A percentile compares a stretch with the other conserved stretches of the same genome.
Conservation (phyloP, 768 basidiomycete genomes). For the Chiua virens region DNA sequence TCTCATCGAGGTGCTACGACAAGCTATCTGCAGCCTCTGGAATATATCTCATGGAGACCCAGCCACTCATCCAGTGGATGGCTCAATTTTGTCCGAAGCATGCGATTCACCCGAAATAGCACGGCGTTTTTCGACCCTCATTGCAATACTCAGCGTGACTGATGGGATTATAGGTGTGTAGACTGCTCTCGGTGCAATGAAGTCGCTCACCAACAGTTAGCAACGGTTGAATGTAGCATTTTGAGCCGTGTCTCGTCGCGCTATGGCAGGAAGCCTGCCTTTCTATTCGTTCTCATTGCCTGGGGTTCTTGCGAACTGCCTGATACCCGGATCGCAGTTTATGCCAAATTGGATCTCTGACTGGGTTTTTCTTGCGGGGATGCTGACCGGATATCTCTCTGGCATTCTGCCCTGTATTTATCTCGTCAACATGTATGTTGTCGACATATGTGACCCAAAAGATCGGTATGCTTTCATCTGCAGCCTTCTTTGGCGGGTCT, state of each 20-base stretch:
- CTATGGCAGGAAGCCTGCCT: constrained; percentile 26
- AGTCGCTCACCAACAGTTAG: constrained; percentile 8
- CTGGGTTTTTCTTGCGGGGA: constrained; percentile 16
- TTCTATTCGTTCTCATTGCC: constrained; percentile 10
- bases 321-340: constrained; percentile 18
- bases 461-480: constrained; percentile 14
- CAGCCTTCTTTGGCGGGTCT: background rate
- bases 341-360: constrained; percentile 12
- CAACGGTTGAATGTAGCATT: constrained; percentile 22
- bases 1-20: constrained; percentile 25
- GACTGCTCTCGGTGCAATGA: background rate
- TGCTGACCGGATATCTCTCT: constrained; percentile 17
- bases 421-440: constrained; percentile 29
- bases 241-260: constrained; percentile 25
- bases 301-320: constrained; percentile 7
- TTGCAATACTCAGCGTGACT: constrained; percentile 13
- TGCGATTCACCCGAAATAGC: constrained; percentile 25
- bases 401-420: constrained; percentile 10
- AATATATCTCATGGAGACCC: constrained; percentile 10
- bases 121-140: constrained; percentile 19
- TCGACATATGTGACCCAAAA: constrained; percentile 28
- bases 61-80: constrained; percentile 3
- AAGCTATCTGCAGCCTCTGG: constrained; percentile 29
- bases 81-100: constrained; percentile 4
- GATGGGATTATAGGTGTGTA: constrained; percentile 24